Evolutionary conservation across 2,329 filamentous ascomycete genomes (phyloP), one percentile per base, ranked within the genome.

Genomic region (Ceratocystiopsis sp.): DNA sequence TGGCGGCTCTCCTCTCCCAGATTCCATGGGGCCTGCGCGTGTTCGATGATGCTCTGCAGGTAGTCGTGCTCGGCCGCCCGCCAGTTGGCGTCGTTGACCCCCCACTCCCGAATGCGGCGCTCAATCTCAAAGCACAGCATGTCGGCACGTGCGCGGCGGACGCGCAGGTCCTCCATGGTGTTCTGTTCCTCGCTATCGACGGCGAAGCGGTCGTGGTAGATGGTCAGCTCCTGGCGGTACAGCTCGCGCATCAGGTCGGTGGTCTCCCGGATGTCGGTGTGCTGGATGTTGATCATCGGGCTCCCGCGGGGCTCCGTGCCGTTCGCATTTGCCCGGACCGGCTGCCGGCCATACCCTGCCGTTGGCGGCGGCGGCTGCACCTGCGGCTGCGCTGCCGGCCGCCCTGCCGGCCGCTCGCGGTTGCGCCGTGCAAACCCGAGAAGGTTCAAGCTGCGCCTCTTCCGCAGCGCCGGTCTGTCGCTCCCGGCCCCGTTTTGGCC

Each of bases 191-290:
- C 39, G 18, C 40, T 41, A 12, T 40, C 17, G 39, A 48, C n/a
- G 39, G 44, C 42, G 32, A 42, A 48, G 29, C 46, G 44, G n/a
- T 40, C 29, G 35, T 42, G 38, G 42, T 46, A 34, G 35, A 46
- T 42, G 16, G 13, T n/a, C 11, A 49, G 46, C 45, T 48, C 48
- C 44, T 48, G 40, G 35, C 41, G 42, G 42, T 38, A 47, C 17
- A 49, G 46, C 44, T 45, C 38, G 11, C 48, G 48, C 33, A 49
- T 44, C 44, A 46, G 39, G 19, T 40, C 15, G 5, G 44, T 49
- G 12, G 48, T 42, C 17, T 43, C 42, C 42, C 46, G 48, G 11
- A 49, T 19, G 36, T 48, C 45, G n/a, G 19, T 38, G 6, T 42
- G 35, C 16, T 40, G 38, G 16, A 42, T 19, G 1, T 35, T 15